Evolutionary conservation across 768 basidiomycete genomes (phyloP), one percentile per base, ranked within the genome.

Genomic region (Amanita polypyramis): DNA sequence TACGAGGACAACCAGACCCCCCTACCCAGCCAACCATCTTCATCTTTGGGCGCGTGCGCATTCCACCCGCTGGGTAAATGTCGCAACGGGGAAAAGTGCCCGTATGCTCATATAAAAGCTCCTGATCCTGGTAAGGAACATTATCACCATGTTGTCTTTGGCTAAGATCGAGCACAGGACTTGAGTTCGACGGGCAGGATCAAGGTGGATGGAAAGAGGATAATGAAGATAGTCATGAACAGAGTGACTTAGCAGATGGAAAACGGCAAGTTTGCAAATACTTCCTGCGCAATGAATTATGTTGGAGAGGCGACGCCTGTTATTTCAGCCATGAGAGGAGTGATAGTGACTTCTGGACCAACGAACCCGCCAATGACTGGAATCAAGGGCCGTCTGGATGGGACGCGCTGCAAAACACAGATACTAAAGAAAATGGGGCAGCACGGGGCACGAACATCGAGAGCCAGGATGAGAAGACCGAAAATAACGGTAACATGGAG

Each of bases 41-140:
- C 53, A 4, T 54, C 54, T 5, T 52, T 54, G 43, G 49, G 46
- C 10, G 27, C 55, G 9, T 70, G 70, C 52, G 51, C 51, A 23
- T 71, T 68, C 46, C 70, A 64, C 51, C 59, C 62, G 6, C 48
- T 61, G 12, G 67, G 68, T 10, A 68, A 54, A 35, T 73, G 70
- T 53, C 62, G 56, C 12, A 70, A 73, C 50, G 69, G 67, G 14
- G 59, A 56, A 20, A 34, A 49, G 9, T 73, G 70, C 47, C 65
- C 66, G 19, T 73, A 59, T 46, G 50, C 52, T 14, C 69, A 70
- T 36, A 44, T 56, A 2, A 59, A 60, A 9, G 56, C 54, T 23
- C 53, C 58, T 25, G 21, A 38, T 2, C 9, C 23, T 29, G 21
- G 44, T 45, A 21, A 45, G 44, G 34, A 43, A 33, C 20, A 0